Evolutionary conservation across 257 asterid species (phyloP).

Genomic region (Verbascum thapsus): DNA sequence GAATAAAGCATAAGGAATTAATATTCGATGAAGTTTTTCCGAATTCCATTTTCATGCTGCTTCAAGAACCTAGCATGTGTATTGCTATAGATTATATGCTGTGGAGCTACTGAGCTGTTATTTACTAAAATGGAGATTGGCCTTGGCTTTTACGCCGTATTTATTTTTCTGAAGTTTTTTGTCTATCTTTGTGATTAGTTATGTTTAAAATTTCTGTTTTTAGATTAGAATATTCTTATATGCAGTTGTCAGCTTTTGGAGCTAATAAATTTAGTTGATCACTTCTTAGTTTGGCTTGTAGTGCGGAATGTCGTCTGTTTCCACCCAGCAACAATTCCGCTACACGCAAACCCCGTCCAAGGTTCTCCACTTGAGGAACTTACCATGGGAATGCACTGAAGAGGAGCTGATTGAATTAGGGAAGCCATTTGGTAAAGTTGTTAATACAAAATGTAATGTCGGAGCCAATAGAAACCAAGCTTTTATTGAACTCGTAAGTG

Average conservation of each 20-base stretch:
- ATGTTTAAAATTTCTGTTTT: background rate
- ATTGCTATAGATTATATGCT: background rate
- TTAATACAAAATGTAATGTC: slow-evolving; percentile 95
- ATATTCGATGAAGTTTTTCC: background rate
- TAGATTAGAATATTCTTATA: background rate
- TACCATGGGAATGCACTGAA: slow-evolving; percentile 98
- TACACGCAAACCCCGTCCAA: slow-evolving; percentile 97
- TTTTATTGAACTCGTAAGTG: slow-evolving; percentile 90
- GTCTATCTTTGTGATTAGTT: too few species aligned
- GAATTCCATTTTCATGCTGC: background rate
- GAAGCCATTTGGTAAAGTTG: slow-evolving; percentile 94
- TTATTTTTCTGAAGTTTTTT: background rate
- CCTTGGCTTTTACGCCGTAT: too few species aligned
- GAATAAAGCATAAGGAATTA: background rate
- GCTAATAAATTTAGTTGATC: background rate
- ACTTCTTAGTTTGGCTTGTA: slow-evolving; percentile 37
- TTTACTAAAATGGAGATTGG: too few species aligned
- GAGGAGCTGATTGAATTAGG: slow-evolving; percentile 94
- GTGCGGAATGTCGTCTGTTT: slow-evolving; percentile 80
- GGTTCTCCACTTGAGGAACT: slow-evolving; percentile 94
- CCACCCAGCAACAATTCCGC: slow-evolving; percentile 96
- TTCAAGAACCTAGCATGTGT: background rate
- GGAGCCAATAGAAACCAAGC: slow-evolving; percentile 99
- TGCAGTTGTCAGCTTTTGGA: background rate
- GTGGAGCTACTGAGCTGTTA: background rate